These are phyloP conservation scores for Gymnopilus dilepis DNA, from an alignment of 768 basidiomycete species.

Conservation along the genomic window DNA sequence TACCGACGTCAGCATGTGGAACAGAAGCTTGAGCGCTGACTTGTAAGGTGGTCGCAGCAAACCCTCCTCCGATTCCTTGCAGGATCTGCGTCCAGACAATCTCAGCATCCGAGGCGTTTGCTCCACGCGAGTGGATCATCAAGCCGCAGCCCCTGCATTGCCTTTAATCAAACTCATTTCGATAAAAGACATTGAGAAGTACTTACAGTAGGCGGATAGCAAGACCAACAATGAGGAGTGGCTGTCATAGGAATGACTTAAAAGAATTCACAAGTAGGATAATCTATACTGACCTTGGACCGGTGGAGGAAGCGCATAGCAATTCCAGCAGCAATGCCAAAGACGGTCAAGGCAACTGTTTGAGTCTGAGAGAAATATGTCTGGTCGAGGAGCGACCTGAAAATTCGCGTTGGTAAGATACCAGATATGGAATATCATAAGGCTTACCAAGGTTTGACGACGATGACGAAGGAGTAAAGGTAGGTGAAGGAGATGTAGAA, in stretches of 20 bases:
- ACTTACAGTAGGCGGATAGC: conserved; percentile 57
- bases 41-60: conserved; percentile 61
- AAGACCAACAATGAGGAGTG: conserved; percentile 61
- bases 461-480: conserved; percentile 69
- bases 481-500: conserved; percentile 77
- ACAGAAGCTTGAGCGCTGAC: conserved; percentile 72
- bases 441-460: conserved; percentile 53
- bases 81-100: conserved; percentile 72
- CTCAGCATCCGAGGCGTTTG: conserved; percentile 55
- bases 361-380: conserved; percentile 70
- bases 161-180: neutral
- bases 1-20: conserved; percentile 67
- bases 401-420: conserved; percentile 9
- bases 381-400: conserved; percentile 58
- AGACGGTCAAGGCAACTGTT: conserved; percentile 64
- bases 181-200: neutral
- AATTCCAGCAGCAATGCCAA: conserved; percentile 64
- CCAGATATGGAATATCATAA: neutral
- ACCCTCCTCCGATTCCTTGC: conserved; percentile 77
- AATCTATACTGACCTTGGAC: conserved; percentile 49
- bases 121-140: conserved; percentile 75
- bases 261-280: neutral
- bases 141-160: conserved; percentile 58
- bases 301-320: conserved; percentile 57
- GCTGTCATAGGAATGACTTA: conserved; percentile 25